phyloP scores from a whole-genome alignment of 2,329 filamentous ascomycete genomes.

The Colletotrichum noveboracense region DNA sequence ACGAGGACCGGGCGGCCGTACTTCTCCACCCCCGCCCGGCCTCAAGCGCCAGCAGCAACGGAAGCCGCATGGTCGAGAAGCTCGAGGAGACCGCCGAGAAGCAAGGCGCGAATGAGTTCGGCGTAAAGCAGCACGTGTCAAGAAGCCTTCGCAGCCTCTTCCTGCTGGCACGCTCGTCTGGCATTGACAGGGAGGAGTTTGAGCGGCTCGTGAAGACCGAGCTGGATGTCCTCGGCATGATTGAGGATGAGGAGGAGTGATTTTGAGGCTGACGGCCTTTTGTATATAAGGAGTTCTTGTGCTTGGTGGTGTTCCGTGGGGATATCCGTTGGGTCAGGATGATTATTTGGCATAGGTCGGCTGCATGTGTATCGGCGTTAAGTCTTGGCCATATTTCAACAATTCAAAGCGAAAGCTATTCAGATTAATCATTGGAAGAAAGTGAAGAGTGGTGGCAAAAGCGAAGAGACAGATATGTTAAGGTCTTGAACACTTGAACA shows the following conservation, averaged over 20 bases:
- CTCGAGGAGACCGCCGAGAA: constrained; percentile 61
- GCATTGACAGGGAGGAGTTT: constrained; percentile 79
- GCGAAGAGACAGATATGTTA: not conserved
- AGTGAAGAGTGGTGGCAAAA: not conserved
- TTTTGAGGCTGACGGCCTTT: not conserved
- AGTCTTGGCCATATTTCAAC: not conserved
- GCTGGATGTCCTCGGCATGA: constrained; percentile 70
- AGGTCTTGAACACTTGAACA: not conserved
- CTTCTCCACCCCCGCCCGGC: constrained; percentile 63
- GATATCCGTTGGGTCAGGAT: constrained; percentile 9
- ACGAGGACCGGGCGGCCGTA: constrained; percentile 39
- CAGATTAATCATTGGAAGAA: not conserved
- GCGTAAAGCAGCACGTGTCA: constrained; percentile 79
- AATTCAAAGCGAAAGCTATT: not conserved
- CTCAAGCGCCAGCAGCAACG: constrained; percentile 63
- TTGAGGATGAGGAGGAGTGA: constrained; percentile 59
- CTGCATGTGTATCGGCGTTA: constrained; percentile 13
- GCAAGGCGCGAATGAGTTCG: constrained; percentile 70
- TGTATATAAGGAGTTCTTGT: constrained; percentile 6
- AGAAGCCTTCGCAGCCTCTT: constrained; percentile 80
- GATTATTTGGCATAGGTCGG: constrained; percentile 11
- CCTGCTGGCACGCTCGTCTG: constrained; percentile 70
- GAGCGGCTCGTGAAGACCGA: constrained; percentile 74
- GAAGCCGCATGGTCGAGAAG: constrained; percentile 63
- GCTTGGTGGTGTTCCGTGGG: constrained; percentile 13